Percentiles rank a stretch among this genome's conserved stretches.
These are phyloP conservation scores for Plectosphaerella sp. DNA, from an alignment of 2,329 filamentous ascomycete genomes.

Conservation along the genomic window DNA sequence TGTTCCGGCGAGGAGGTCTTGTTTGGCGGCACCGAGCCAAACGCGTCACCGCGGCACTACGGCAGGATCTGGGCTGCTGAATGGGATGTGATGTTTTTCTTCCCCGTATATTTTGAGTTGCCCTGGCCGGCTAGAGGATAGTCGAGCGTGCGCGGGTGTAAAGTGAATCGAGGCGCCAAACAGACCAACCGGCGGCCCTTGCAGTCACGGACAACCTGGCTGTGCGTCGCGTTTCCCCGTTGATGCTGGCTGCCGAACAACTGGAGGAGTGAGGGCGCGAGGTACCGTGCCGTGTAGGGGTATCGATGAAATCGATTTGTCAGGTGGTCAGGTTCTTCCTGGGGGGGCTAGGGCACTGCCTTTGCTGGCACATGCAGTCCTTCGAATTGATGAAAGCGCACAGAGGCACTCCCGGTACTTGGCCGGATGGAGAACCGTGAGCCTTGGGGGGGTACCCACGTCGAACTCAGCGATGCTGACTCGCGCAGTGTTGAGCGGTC, in stretches of 20 bases:
- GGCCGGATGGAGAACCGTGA: background rate
- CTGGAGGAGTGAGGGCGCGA: no score
- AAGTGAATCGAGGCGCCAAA: no score
- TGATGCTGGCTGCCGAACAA: no score
- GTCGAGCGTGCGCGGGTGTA: no score
- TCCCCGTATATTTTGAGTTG: background rate
- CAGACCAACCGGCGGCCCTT: no score
- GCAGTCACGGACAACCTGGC: no score
- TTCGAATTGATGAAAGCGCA: conserved; percentile 1
- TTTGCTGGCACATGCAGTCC: background rate
- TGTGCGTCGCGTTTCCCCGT: no score
- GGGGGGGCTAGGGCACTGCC: background rate
- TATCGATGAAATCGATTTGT: no score
- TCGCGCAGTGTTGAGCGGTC: background rate
- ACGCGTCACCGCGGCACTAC: background rate
- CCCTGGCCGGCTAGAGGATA: background rate
- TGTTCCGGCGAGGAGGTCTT: background rate
- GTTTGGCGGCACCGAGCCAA: background rate
- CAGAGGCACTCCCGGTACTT: background rate
- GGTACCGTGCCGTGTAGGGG: no score
- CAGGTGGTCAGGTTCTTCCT: no score
- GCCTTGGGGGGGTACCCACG: background rate
- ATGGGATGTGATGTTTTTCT: background rate
- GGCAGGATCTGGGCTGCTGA: background rate
- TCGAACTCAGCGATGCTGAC: background rate